These are phyloP conservation scores for Pyronema omphalodes DNA, from an alignment of 495 filamentous ascomycete species.

Conservation along the genomic window DNA sequence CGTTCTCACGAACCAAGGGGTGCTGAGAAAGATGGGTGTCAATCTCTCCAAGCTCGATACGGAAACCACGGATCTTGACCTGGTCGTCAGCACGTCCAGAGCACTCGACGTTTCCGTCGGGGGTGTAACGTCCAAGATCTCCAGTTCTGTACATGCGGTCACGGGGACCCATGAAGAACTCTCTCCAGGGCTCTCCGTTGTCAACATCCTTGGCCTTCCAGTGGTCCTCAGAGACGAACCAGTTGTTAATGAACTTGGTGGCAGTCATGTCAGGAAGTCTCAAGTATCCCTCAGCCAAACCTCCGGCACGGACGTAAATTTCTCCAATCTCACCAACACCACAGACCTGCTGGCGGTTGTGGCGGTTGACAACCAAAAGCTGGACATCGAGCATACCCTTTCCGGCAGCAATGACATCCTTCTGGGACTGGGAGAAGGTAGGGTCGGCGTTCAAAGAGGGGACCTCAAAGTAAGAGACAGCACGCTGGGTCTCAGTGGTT, in stretches of 20 bases:
- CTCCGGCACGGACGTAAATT: conserved; percentile 73
- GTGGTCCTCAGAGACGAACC: conserved; percentile 59
- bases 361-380: conserved; percentile 70
- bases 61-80: conserved; percentile 88
- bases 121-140: conserved; percentile 58
- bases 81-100: conserved; percentile 73
- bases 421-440: conserved; percentile 47
- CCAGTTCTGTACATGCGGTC: conserved; percentile 76
- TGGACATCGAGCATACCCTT: conserved; percentile 88
- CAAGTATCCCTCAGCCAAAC: conserved; percentile 77
- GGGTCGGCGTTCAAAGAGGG: conserved; percentile 49
- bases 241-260: conserved; percentile 72
- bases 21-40: conserved; percentile 68
- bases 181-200: conserved; percentile 50
- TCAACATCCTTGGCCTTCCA: conserved; percentile 51
- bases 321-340: conserved; percentile 69
- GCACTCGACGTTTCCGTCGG: conserved; percentile 55
- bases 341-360: conserved; percentile 54
- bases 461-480: conserved; percentile 76
- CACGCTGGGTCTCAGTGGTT: conserved; percentile 75
- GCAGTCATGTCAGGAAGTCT: conserved; percentile 49
- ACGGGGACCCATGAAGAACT: conserved; percentile 63
- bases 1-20: conserved; percentile 65
- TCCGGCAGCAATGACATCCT: conserved; percentile 70
- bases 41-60: conserved; percentile 88